phyloP scores from a whole-genome alignment of 1,284 basidiomycete genomes.

The Flammula alnicola region DNA sequence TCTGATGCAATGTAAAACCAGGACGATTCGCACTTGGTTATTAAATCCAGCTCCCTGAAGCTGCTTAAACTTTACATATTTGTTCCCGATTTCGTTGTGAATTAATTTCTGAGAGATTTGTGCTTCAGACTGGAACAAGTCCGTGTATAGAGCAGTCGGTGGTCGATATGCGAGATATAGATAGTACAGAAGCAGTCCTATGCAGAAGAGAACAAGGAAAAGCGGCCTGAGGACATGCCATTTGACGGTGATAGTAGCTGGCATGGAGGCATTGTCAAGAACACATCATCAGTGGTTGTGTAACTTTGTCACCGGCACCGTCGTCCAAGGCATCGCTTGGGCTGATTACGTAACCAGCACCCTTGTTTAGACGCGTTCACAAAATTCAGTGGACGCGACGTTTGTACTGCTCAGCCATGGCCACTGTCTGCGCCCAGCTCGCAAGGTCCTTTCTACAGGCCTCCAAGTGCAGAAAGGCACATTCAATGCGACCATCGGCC shows the following conservation, averaged over 20 bases:
- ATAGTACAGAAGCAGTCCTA: conserved; percentile 21
- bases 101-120: conserved; percentile 31
- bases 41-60: conserved; percentile 51
- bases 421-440: not conserved
- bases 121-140: conserved; percentile 31
- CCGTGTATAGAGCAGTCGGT: conserved; percentile 37
- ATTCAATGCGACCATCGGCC: not conserved
- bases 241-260: conserved; percentile 14
- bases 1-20: not conserved
- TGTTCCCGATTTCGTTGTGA: conserved; percentile 31
- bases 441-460: not conserved
- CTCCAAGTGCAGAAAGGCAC: not conserved
- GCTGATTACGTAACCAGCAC: no score
- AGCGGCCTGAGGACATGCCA: conserved; percentile 21
- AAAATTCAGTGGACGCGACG: no score
- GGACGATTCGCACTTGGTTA: conserved; percentile 39
- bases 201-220: conserved; percentile 22
- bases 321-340: no score
- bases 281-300: no score
- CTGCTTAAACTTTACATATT: conserved; percentile 47
- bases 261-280: conserved; percentile 18
- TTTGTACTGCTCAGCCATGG: not conserved
- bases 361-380: no score
- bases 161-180: conserved; percentile 36
- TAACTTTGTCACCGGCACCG: no score